Conservation (phyloP, 805 yeast genomes). For the Metschnikowia aberdeeniae region DNA sequence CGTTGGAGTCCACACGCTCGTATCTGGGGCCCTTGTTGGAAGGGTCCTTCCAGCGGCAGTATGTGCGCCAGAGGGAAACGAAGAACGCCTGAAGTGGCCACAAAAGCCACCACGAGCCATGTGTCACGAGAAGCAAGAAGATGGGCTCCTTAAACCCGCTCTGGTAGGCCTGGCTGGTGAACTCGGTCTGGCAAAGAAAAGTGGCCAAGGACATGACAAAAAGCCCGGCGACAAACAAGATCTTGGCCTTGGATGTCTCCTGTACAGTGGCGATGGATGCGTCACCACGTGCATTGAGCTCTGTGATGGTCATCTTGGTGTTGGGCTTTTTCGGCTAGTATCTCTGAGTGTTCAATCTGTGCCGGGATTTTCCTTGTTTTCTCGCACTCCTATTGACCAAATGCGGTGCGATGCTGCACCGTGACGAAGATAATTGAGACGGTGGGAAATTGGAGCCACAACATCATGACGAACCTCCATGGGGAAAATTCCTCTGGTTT, state of each 20-base stretch:
- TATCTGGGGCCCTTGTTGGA: slow-evolving; percentile 17
- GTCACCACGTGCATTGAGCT: slow-evolving; percentile 22
- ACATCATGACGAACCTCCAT: too few species aligned
- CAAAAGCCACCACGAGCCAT: slow-evolving; percentile 69
- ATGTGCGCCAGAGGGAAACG: slow-evolving; percentile 46
- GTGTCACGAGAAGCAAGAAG: slow-evolving; percentile 62
- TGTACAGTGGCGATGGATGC: slow-evolving; percentile 22
- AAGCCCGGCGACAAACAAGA: slow-evolving; percentile 30
- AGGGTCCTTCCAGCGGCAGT: slow-evolving; percentile 19
- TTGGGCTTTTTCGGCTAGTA: not conserved
- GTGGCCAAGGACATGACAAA: slow-evolving; percentile 41
- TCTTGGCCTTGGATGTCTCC: slow-evolving; percentile 32
- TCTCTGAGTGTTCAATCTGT: not conserved
- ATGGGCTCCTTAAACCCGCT: slow-evolving; percentile 65
- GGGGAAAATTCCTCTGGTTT: too few species aligned
- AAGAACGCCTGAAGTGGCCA: slow-evolving; percentile 64
- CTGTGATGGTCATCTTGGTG: slow-evolving; percentile 32
- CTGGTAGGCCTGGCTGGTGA: slow-evolving; percentile 64
- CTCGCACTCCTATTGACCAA: not conserved
- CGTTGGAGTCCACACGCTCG: slow-evolving; percentile 29
- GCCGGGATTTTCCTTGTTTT: not conserved
- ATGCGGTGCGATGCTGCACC: not conserved
- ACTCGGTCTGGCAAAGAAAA: slow-evolving; percentile 78
- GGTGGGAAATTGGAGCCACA: too few species aligned
- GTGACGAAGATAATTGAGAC: too few species aligned